Base-by-base conservation (phyloP, 768 basidiomycete species). In the Leucosporidium creatinivorum region DNA sequence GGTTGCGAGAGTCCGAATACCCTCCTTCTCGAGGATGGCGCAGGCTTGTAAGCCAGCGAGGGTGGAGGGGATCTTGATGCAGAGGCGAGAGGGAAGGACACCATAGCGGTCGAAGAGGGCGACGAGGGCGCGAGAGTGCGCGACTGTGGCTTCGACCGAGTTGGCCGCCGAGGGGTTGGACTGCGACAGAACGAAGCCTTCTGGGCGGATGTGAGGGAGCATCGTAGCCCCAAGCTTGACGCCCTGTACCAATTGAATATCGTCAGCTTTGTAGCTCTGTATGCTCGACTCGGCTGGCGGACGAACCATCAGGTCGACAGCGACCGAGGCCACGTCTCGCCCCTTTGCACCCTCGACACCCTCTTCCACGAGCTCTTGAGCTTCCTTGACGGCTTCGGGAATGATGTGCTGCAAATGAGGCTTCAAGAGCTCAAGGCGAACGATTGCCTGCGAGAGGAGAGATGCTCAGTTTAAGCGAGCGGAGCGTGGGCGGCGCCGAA, bases 51-150 rank as follows among this genome's bases (percentile, higher is more conserved):
- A 63, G 21, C 74, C 75, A 19, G 67, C 74, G 25, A 65, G 30
- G 15, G 75, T 76, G 9, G 73, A 52, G 9, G 75, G 75, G 26
- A 76, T 69, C 60, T 76, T 76, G 65, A 76, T 74, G 67, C 73
- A 75, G 39, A 76, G 67, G 19, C 75, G 73, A 12, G 56, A 62
- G 18, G 21, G 44, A 10, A 70, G 69, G 26, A 74, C 39, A 13
- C 66, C 69, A 21, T 47, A 51, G n/a, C 54, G 48, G 4, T 49
- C 47, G 63, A 65, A 74, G 18, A 75, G 39, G 15, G 56, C 39
- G 33, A 75, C 69, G 33, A 75, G 65, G 1, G 68, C 62, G n/a
- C 60, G 63, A 15, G 73, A 74, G 47, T 76, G 73, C 25, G 17
- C 36, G 25, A 76, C 67, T 19, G 75, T 76, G 10, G 31, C 63